Evolutionary conservation across 2,329 filamentous ascomycete species (phyloP), one percentile per base, ranked within the genome.

Genomic region (Chaetomium olivaceum): DNA sequence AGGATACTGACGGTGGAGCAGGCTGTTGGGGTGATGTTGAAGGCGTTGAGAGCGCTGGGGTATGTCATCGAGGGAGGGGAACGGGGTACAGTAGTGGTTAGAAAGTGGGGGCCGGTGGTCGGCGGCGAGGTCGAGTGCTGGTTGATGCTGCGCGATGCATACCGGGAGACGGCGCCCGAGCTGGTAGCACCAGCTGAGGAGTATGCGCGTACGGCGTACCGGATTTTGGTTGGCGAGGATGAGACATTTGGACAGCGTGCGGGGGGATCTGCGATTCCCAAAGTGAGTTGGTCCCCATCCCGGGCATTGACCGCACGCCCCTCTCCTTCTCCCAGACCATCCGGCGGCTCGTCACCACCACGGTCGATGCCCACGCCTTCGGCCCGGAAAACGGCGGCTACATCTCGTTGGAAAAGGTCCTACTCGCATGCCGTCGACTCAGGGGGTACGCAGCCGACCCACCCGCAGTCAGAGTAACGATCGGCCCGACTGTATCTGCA

Each of bases 41-140:
- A 67, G 57, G 71, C 70, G 11, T 55, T 78, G 4, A 71, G 73
- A 58, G 51, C 71, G 21, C 64, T 74, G 8, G 74, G 74, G 12
- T 77, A 68, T 51, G 65, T 62, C 2, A 62, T 77, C 23, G 64
- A 64, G 0, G 62, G 55, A 8, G 67, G 63, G 19, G 25, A 16
- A 19, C n/a, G 36, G 11, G 54, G 54, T n/a, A 58, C 31, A 25
- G 4, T 63, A 12, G 62, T 64, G 43, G 62, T 68, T 21, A 60
- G 55, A 39, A n/a, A 58, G 52, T 68, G 67, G 67, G 67, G 67
- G 19, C 16, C 50, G 11, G 29, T 63, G 58, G 16, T 25, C 36
- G 39, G 55, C 6, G 39, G 43, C 5, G 62, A 52, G n/a, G 12
- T 67, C 3, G 51, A 54, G 23, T 62, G 54, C 36, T 68, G 67